Evolutionary conservation across 805 yeast species (phyloP).

Genomic region (Saccharomyces jurei): DNA sequence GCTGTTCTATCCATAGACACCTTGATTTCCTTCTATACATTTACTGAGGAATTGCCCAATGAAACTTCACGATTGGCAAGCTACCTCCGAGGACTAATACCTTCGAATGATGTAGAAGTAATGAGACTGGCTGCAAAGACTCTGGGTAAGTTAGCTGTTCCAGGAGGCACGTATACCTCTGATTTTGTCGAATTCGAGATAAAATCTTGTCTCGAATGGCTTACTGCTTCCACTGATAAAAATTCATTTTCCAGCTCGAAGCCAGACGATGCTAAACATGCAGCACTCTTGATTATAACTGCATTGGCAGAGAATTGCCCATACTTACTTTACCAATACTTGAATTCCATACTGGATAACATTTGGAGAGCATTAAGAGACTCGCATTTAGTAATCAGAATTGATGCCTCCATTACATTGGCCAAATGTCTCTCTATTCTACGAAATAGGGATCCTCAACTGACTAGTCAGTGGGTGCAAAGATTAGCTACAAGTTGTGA

Average conservation of each 20-base stretch:
- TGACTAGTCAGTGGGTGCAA: slow-evolving; percentile 65
- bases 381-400: slow-evolving; percentile 56
- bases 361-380: slow-evolving; percentile 82
- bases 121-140: slow-evolving; percentile 78
- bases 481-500: slow-evolving; percentile 58
- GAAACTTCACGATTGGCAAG: slow-evolving; percentile 79
- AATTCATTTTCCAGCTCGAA: slow-evolving; percentile 39
- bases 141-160: slow-evolving; percentile 74
- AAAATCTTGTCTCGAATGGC: slow-evolving; percentile 78
- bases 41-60: slow-evolving; percentile 69
- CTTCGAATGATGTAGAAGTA: slow-evolving; percentile 68
- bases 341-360: slow-evolving; percentile 64
- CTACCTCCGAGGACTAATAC: slow-evolving; percentile 64
- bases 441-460: slow-evolving; percentile 62
- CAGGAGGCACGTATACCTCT: slow-evolving; percentile 78
- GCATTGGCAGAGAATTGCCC: slow-evolving; percentile 81
- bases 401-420: slow-evolving; percentile 72
- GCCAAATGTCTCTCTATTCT: slow-evolving; percentile 67
- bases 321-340: slow-evolving; percentile 64
- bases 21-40: slow-evolving; percentile 70
- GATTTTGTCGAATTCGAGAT: slow-evolving; percentile 89
- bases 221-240: slow-evolving; percentile 40
- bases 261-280: slow-evolving; percentile 74
- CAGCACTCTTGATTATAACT: slow-evolving; percentile 71
- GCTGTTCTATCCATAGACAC: slow-evolving; percentile 86